A percentile compares a stretch with the other conserved stretches of the same genome.
These are phyloP conservation scores for Bothriochloa decipiens DNA, from an alignment of 176 grass and related monocot genomes.

Conservation along the genomic window DNA sequence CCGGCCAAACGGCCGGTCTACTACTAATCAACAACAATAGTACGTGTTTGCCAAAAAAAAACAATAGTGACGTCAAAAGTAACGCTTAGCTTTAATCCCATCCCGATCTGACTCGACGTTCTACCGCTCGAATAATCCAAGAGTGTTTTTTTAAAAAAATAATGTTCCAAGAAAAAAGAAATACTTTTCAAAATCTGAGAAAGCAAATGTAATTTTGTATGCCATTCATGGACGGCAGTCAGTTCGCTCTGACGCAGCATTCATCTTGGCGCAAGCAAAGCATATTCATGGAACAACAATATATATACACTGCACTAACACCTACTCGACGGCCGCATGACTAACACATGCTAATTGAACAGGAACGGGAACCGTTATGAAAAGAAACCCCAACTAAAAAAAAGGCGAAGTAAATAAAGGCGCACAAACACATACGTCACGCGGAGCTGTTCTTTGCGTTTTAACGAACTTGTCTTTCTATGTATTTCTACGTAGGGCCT, in stretches of 20 bases:
- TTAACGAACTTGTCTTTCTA: background rate
- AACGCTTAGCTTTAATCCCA: background rate
- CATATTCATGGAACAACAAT: background rate
- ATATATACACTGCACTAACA: background rate
- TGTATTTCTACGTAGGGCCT: too few species aligned
- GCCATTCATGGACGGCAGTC: background rate
- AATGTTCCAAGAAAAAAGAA: background rate
- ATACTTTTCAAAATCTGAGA: background rate
- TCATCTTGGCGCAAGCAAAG: conserved; percentile 26
- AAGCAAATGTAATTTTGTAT: background rate
- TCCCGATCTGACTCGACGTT: background rate
- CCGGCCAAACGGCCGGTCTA: too few species aligned
- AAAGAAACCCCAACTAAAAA: conserved; percentile 16
- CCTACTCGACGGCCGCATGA: conserved; percentile 27
- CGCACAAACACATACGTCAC: background rate
- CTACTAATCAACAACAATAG: background rate
- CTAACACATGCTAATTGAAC: conserved; percentile 39
- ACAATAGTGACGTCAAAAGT: background rate
- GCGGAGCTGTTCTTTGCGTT: background rate
- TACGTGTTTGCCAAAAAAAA: too few species aligned
- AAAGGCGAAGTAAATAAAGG: background rate
- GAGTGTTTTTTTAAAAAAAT: background rate
- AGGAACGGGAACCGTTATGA: background rate
- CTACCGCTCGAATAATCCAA: background rate
- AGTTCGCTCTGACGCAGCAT: conserved; percentile 10